Base-by-base conservation (phyloP, 441 rosid genomes). In the Erodium trifolium region DNA sequence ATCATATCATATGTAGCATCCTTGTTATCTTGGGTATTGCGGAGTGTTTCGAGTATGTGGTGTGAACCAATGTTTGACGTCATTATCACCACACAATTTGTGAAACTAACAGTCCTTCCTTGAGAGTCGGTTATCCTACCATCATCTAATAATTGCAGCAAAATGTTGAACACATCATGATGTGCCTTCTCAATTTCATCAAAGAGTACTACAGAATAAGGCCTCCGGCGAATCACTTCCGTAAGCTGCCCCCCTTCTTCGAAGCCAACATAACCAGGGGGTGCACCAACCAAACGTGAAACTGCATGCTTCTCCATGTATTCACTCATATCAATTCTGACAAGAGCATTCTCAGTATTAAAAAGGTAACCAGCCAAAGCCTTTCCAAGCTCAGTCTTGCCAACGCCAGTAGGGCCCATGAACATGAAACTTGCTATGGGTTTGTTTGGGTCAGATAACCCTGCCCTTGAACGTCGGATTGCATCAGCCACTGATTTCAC, bases 391-490 rank as follows among this genome's bases (percentile, higher is more conserved):
- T 94, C 99, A 17, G 99, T 90, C 79, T 94, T 94, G 17, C 99
- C 99, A 3, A 94, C 99, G 82, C 99, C 99, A 45, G 99, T 94
- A 60, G 99, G 99, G 68, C 99, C 99, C 66, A 98, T 90, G 82
- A 95, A 95, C 77, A 95, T 92, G 87, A 95, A 92, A 79, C 98
- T 92, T 11, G 99, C 97, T 8, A 94, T 94, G 0, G 99, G 99
- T 14, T 96, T 84, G 57, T 90, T 90, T 2, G 99, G 99, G 69
- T 92, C 91, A 83, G 90, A 90, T 11, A 95, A 93, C 68, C 99
- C 99, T 78, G 91, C 97, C 78, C 97, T 97, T 16, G 98, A 97
- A 49, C 99, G 87, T 23, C 99, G 87, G 72, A 95, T 90, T 59
- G 99, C 99, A 41, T 96, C 87, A 66, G 97, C 90, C 53, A 95